Evolutionary conservation across 352 stramenopile species (phyloP).

Genomic region (Phytopythium litorale): DNA sequence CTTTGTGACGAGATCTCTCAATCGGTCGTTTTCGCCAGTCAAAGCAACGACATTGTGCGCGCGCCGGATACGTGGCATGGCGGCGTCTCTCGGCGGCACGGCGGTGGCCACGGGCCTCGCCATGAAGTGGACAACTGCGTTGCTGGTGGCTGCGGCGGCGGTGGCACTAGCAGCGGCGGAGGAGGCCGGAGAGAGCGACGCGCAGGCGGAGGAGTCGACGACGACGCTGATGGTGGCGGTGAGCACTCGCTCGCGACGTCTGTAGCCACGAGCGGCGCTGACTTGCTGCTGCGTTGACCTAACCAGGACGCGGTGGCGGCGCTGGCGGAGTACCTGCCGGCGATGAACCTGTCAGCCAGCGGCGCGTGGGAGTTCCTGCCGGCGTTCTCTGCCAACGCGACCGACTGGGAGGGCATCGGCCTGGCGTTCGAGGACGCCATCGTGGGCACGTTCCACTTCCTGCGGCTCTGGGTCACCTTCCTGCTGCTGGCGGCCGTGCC

Average conservation of each 20-base stretch:
- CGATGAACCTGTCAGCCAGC: conserved; percentile 16
- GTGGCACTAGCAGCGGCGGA: neutral
- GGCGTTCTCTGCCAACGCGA: conserved; percentile 34
- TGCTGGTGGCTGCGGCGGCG: neutral
- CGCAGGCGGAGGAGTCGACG: neutral
- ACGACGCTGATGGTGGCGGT: neutral
- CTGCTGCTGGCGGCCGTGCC: conserved; percentile 44
- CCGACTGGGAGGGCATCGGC: conserved; percentile 64
- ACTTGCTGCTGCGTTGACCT: neutral
- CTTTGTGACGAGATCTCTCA: conserved; percentile 2
- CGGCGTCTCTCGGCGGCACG: neutral
- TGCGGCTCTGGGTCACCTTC: conserved; percentile 59
- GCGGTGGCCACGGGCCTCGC: neutral
- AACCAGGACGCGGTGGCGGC: conserved; percentile 1
- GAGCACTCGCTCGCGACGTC: neutral
- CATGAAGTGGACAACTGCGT: neutral
- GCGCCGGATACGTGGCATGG: neutral
- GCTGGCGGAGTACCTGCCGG: conserved; percentile 15
- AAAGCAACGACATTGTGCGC: neutral
- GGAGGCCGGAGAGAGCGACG: neutral
- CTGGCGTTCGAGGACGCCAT: conserved; percentile 46
- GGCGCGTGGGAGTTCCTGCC: conserved; percentile 28
- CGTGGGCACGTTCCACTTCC: conserved; percentile 53
- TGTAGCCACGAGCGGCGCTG: neutral
- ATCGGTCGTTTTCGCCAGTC: neutral